These are phyloP conservation scores for Scheffersomyces insectosa DNA, from an alignment of 1,139 yeast genomes.

Conservation along the genomic window DNA sequence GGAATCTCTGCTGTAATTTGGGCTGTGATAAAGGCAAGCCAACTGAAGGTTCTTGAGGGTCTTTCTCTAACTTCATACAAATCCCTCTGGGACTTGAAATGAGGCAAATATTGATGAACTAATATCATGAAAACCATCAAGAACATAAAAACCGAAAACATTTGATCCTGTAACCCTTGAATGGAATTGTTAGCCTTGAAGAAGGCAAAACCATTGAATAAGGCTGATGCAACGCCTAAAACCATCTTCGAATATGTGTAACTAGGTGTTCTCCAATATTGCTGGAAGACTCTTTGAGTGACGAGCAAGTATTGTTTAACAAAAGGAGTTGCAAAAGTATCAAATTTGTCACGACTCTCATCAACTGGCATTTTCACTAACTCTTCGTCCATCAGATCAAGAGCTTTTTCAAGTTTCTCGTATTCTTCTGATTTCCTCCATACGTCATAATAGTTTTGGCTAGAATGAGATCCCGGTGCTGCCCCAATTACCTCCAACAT, in stretches of 20 bases:
- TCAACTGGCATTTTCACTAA: conserved; percentile 27
- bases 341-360: conserved; percentile 20
- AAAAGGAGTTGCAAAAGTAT: conserved; percentile 27
- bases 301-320: conserved; percentile 27
- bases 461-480: conserved; percentile 34
- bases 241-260: conserved; percentile 43
- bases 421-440: conserved; percentile 35
- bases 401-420: conserved; percentile 20
- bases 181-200: conserved; percentile 28
- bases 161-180: conserved; percentile 50
- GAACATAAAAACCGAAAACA: conserved; percentile 70
- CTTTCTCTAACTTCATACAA: conserved; percentile 61
- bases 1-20: conserved; percentile 35
- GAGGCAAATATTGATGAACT: conserved; percentile 71
- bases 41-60: conserved; percentile 56
- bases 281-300: conserved; percentile 28
- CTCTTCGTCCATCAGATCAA: conserved; percentile 29
- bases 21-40: conserved; percentile 42
- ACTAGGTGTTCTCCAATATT: conserved; percentile 46
- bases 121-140: conserved; percentile 61
- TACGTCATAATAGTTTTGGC: conserved; percentile 33
- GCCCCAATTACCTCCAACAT: conserved; percentile 53
- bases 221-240: conserved; percentile 38
- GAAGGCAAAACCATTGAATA: conserved; percentile 49
- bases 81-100: conserved; percentile 66